A percentile compares a stretch with the other conserved stretches of the same genome.
Evolutionary conservation across 345 rosid species (phyloP).

Genomic region (Salix exigua): DNA sequence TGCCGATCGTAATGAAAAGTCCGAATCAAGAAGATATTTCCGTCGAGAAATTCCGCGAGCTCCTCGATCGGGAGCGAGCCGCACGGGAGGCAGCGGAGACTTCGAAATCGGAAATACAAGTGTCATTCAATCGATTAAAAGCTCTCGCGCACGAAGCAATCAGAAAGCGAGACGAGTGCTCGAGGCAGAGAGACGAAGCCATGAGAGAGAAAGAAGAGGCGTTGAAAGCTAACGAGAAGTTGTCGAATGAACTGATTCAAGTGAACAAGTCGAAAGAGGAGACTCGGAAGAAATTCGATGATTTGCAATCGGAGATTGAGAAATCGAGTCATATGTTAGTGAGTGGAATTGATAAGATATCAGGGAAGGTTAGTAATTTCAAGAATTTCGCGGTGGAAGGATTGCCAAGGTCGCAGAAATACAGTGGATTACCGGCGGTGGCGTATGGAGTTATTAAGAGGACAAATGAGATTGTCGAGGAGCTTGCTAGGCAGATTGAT

Average conservation of each 20-base stretch:
- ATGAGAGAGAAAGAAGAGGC: conserved; percentile 64
- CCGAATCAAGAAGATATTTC: conserved; percentile 43
- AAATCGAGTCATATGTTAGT: conserved; percentile 81
- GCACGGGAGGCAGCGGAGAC: conserved; percentile 77
- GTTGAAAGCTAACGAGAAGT: conserved; percentile 38
- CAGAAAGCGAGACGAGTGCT: conserved; percentile 71
- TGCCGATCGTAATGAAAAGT: conserved; percentile 35
- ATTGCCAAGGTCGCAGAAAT: conserved; percentile 80
- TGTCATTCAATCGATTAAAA: conserved; percentile 61
- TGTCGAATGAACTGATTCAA: conserved; percentile 46
- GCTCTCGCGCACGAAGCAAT: conserved; percentile 79
- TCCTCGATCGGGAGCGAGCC: conserved; percentile 76
- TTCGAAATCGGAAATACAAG: conserved; percentile 62
- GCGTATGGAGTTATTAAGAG: conserved; percentile 90
- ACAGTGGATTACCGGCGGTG: conserved; percentile 66
- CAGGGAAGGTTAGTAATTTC: conserved; percentile 69
- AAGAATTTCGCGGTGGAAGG: conserved; percentile 72
- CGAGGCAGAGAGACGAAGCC: conserved; percentile 74
- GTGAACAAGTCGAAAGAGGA: conserved; percentile 51
- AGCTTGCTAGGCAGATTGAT: conserved; percentile 75
- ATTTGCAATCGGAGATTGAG: conserved; percentile 68
- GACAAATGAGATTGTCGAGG: conserved; percentile 92
- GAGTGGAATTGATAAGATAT: conserved; percentile 91
- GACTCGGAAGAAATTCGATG: conserved; percentile 51
- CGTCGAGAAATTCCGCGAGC: conserved; percentile 53